These are phyloP conservation scores for Suillus subaureus DNA, from an alignment of 768 basidiomycete species.

Conservation along the genomic window DNA sequence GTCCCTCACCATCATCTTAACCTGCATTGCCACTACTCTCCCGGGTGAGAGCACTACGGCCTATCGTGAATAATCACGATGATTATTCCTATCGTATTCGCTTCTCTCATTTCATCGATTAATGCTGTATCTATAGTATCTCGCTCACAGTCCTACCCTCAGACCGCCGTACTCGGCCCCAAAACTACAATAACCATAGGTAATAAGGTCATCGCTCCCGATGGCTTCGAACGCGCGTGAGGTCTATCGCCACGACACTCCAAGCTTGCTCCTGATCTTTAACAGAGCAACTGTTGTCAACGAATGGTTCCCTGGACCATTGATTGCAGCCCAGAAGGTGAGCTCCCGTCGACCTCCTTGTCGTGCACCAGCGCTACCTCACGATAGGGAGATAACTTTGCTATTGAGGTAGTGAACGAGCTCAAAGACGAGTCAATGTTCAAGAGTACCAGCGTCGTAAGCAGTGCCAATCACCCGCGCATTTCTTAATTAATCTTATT, in stretches of 20 bases:
- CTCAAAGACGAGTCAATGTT: constrained; percentile 50
- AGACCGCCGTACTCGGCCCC: constrained; percentile 17
- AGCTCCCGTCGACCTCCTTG: not conserved
- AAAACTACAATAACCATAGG: constrained; percentile 35
- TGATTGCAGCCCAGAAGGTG: constrained; percentile 43
- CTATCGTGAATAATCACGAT: constrained; percentile 13
- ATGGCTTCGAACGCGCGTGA: constrained; percentile 45
- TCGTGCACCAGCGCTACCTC: constrained; percentile 5
- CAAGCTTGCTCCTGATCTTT: not conserved
- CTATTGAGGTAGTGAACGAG: constrained; percentile 46
- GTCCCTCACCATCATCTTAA: not conserved
- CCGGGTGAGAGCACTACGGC: not conserved
- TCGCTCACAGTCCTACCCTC: constrained; percentile 13
- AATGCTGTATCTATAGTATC: constrained; percentile 23
- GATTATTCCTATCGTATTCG: constrained; percentile 10
- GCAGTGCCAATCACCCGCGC: constrained; percentile 15
- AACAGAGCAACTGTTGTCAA: constrained; percentile 43
- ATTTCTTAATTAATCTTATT: not conserved
- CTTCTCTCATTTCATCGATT: constrained; percentile 13
- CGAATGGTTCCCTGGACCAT: constrained; percentile 47
- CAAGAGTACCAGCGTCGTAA: constrained; percentile 51
- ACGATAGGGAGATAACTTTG: constrained; percentile 39
- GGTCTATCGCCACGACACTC: constrained; percentile 16
- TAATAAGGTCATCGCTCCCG: constrained; percentile 46
- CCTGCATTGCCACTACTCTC: not conserved